A percentile compares a stretch with the other conserved stretches of the same genome.
Conservation (phyloP, 805 yeast genomes). For the Metschnikowia matae region DNA sequence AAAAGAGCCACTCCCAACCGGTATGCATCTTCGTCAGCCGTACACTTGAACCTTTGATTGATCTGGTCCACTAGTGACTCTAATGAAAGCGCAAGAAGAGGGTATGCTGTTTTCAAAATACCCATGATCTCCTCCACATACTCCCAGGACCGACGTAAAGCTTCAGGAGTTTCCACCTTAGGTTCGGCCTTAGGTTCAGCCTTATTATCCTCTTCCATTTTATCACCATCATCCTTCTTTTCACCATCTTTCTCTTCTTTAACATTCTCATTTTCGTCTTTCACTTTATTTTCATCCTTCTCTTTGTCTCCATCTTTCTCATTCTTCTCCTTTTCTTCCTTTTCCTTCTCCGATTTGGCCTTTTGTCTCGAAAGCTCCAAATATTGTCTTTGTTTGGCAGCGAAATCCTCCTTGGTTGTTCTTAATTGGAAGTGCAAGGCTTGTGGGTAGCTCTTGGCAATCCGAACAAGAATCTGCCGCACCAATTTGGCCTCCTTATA, state of each 20-base stretch:
- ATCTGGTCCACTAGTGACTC: slow-evolving; percentile 96
- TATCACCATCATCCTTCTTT: slow-evolving; percentile 2
- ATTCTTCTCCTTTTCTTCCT: background rate
- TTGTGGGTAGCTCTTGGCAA: slow-evolving; percentile 96
- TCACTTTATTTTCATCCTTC: background rate
- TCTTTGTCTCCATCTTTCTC: slow-evolving; percentile 5
- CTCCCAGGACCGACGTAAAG: slow-evolving; percentile 79
- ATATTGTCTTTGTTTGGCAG: slow-evolving; percentile 78
- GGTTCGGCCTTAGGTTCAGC: background rate
- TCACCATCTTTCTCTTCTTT: background rate
- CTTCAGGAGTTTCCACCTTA: slow-evolving; percentile 7
- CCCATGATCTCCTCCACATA: slow-evolving; percentile 91
- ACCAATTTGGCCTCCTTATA: slow-evolving; percentile 89
- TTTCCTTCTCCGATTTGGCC: slow-evolving; percentile 9
- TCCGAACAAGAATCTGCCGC: slow-evolving; percentile 79
- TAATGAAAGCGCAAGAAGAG: slow-evolving; percentile 82
- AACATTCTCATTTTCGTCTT: background rate
- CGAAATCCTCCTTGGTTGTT: slow-evolving; percentile 91
- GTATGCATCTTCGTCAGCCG: slow-evolving; percentile 94
- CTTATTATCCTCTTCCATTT: slow-evolving; percentile 2
- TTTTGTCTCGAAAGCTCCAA: slow-evolving; percentile 27
- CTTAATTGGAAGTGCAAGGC: slow-evolving; percentile 94
- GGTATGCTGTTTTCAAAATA: slow-evolving; percentile 93
- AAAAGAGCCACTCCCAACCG: slow-evolving; percentile 86
- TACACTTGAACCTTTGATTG: slow-evolving; percentile 86